Base-by-base conservation (phyloP, 2,329 filamentous ascomycete species). In the Verticillium nubilum region DNA sequence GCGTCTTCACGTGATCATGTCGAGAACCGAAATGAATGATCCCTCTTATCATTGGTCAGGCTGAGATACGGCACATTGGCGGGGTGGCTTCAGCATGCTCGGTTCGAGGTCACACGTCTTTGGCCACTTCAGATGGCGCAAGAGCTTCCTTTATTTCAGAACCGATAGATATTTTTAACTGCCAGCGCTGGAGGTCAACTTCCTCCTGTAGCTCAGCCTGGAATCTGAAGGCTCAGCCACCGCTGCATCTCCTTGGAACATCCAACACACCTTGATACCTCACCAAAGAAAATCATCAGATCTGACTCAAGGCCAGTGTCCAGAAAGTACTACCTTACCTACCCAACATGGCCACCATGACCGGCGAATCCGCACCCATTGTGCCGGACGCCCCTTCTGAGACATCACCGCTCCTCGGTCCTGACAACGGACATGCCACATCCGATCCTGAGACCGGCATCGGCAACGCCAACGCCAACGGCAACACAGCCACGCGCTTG, bases 331-430 rank as follows among this genome's bases (percentile, higher is more conserved):
- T n/a, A n/a, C n/a, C n/a, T n/a, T n/a, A n/a, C n/a, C 17, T 27
- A 19, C 10, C 29, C 29, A 33, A 6, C 6, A 58, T 42, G 60
- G 42, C 60, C 53, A 47, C 37, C 37, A 47, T 47, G n/a, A 47
- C 37, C n/a, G 37, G 37, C 17, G 37, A 47, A n/a, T 19, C 37
- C 57, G 54, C 37, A n/a, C 37, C 37, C 10, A 47, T 47, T n/a
- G 37, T 47, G 58, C 57, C 57, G 52, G 42, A 26, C 54, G 61
- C 42, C 54, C 62, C 61, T 10, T 62, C 66, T 7, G 70, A 72
- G 58, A 64, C 59, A 12, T 70, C 69, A 4, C 68, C 70, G 7
- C 66, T 73, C 27, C 63, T 73, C 13, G 62, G 59, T 28, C 61
- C 3, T 65, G 5, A 26, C 15, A 52, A 66, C 59, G 61, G 54